Base-by-base conservation (phyloP, 1,139 yeast species). In the Candida frijolesensis region DNA sequence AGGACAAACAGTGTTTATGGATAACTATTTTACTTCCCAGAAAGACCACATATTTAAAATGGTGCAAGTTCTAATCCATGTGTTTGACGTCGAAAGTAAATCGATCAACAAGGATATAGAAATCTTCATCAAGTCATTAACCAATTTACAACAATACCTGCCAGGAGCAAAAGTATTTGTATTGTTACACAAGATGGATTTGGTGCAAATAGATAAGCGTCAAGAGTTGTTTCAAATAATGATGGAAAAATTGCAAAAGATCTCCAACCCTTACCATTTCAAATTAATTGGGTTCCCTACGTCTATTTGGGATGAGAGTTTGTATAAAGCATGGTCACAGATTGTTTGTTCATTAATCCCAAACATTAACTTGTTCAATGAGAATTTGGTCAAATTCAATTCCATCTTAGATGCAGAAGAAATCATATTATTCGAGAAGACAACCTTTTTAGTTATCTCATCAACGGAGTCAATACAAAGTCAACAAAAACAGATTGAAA, bases 51-150 rank as follows among this genome's bases (percentile, higher is more conserved):
- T 92, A 44, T 94, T 94, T 72, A 88, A 91, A 61, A 90, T 90
- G 89, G 97, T 94, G 19, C 97, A 94, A 65, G 98, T 95, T n/a
- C 78, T 94, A 42, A 94, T 95, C 57, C 96, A 92, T 69, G 99
- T 94, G 25, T 94, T 94, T 66, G 99, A 94, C 59, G 97, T 94
- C 41, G 98, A 92, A 64, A 85, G 94, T 47, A 89, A 89, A 65
- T 94, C 90, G 63, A 94, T 92, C 37, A 85, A 89, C 53, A 92
- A 91, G 66, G 99, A 94, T 66, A 89, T 92, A 58, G 97, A 90
- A 58, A 91, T 94, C 19, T 95, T 94, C 65, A 84, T 87, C 53
- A 84, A 91, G 63, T 89, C 96, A 16, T 76, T 94, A 54, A 86
- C 87, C 44, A 91, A 91, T 60, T 72, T 95, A 58, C 85, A 85